Conservation (phyloP, 2,329 filamentous ascomycete genomes). For the Penicillium hesseltinei region DNA sequence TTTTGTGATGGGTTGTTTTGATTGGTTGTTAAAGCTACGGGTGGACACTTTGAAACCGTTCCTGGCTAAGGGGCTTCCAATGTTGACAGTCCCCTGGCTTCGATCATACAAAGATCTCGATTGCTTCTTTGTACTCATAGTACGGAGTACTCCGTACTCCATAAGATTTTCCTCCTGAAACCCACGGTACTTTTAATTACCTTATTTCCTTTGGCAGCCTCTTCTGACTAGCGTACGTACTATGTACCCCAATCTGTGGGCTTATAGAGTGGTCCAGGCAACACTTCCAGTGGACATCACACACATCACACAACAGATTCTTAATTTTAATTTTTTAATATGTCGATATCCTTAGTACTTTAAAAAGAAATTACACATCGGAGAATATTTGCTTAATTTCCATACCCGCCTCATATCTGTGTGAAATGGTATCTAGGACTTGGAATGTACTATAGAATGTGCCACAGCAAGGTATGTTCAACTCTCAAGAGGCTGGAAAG, state of each 20-base stretch:
- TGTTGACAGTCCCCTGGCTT: background rate
- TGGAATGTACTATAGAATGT: constrained; percentile 27
- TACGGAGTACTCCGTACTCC: background rate
- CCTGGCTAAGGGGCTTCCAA: background rate
- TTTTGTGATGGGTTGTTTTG: background rate
- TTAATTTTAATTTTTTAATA: background rate
- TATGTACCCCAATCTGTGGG: background rate
- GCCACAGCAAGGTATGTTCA: constrained; percentile 20
- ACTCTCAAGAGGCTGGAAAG: constrained; percentile 20
- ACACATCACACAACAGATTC: background rate
- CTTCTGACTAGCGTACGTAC: background rate
- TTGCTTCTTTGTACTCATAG: background rate
- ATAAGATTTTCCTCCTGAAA: background rate
- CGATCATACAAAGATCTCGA: constrained; percentile 6
- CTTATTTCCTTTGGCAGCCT: background rate
- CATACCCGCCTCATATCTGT: constrained; percentile 16
- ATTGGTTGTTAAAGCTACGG: constrained; percentile 13
- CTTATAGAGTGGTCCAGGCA: background rate
- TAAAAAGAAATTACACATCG: background rate
- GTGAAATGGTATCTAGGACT: constrained; percentile 1
- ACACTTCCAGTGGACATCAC: background rate
- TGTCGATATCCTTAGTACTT: background rate
- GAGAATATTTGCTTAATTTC: constrained; percentile 1
- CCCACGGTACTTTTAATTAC: background rate
- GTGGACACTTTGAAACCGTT: constrained; percentile 13